Evolutionary conservation across 148 eudicot genomes (phyloP), one percentile per base, ranked within the genome.

Genomic region (Rhododendron mucronatum): DNA sequence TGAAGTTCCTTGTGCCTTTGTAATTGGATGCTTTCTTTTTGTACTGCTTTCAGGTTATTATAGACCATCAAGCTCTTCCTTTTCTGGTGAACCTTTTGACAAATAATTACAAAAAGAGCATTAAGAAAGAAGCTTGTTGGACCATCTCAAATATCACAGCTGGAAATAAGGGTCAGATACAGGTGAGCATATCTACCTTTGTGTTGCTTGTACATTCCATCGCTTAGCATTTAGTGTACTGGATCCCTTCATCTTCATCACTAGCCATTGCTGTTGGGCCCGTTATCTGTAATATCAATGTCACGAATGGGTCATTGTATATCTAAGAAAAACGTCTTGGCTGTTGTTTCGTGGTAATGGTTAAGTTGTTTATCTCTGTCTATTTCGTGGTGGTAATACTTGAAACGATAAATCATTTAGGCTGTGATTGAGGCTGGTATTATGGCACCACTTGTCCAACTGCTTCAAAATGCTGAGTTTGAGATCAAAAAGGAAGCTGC

Each of bases 401-500:
- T 12, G 12, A 37, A n/a, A 23, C 33, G 65, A 55, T 13, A 39
- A 69, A 23, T 65, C 51, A 18, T 88, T 76, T 89, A 95, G 96
- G 90, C 93, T 89, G 94, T 95, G 30, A 93, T 95, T 65, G 89
- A 86, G 61, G 91, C 98, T 71, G 93, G 93, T 89, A 88, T 95
- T 37, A 90, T 93, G 61, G 90, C 78, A 13, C 97, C 97, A 79
- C 93, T 95, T 85, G 92, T 93, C 83, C 89, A 86, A 77, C 93
- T 95, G 78, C 95, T 95, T 84, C 94, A 93, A 88, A 92, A 86
- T 92, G 98, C 96, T 4, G 97, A 94, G 91, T 95, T 95, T 90
- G 98, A 95, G 88, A 93, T 95, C 67, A 95, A 95, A 91, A 94
- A 95, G 85, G 97, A 94, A 89, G 98, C 98, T 89, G 98, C 98